Evolutionary conservation across 2,329 filamentous ascomycete species (phyloP).

Genomic region (Paecilomyces sp.): DNA sequence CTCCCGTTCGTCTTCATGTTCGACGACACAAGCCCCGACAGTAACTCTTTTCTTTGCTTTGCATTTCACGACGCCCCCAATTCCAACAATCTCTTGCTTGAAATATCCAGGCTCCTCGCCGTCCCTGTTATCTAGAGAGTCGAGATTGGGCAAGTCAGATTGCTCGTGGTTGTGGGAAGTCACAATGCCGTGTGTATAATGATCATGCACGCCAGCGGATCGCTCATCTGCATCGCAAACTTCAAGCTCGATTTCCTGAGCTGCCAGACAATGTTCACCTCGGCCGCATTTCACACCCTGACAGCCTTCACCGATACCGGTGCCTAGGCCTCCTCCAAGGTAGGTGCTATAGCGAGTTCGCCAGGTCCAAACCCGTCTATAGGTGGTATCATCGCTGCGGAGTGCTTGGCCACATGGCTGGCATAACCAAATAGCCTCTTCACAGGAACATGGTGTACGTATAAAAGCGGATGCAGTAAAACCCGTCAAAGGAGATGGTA

Average conservation of each 20-base stretch:
- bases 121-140: conserved; percentile 14
- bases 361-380: conserved; percentile 76
- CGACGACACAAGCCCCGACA: conserved; percentile 77
- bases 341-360: conserved; percentile 72
- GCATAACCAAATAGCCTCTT: conserved; percentile 68
- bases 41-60: conserved; percentile 77
- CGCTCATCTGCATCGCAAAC: conserved; percentile 74
- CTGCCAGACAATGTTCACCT: conserved; percentile 67
- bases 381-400: conserved; percentile 48
- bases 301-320: conserved; percentile 80
- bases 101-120: conserved; percentile 61
- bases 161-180: conserved; percentile 11
- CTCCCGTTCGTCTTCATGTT: conserved; percentile 72
- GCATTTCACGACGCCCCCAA: conserved; percentile 80
- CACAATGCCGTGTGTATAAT: conserved; percentile 9
- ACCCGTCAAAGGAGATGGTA: conserved; percentile 21
- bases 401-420: conserved; percentile 72
- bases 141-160: neutral
- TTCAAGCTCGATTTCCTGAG: conserved; percentile 71
- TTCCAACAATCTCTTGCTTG: conserved; percentile 82
- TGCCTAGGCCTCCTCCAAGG: conserved; percentile 71
- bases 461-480: conserved; percentile 44
- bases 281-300: conserved; percentile 83
- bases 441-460: conserved; percentile 53
- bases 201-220: conserved; percentile 38